Conservation (phyloP, 2,329 filamentous ascomycete genomes). For the Aspergillus sp. region DNA sequence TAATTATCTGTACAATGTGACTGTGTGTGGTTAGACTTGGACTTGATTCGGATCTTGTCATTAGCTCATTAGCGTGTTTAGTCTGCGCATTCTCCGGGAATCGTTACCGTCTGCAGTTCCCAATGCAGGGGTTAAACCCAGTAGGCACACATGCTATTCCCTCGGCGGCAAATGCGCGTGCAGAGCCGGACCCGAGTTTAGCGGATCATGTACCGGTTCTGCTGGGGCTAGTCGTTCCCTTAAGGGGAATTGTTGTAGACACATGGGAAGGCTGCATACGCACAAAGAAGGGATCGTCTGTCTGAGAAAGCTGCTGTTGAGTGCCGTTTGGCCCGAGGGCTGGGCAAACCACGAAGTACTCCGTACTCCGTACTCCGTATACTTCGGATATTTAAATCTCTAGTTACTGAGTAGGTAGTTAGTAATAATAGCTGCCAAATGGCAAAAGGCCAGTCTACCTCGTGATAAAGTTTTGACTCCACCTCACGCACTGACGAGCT, state of each 20-base stretch:
- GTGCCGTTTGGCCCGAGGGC: too few species aligned
- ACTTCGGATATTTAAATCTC: not conserved
- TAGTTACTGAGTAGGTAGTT: too few species aligned
- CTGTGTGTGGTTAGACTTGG: too few species aligned
- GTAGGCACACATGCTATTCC: too few species aligned
- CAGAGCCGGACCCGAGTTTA: too few species aligned
- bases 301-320: too few species aligned
- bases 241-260: not conserved
- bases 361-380: not conserved
- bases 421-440: too few species aligned
- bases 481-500: not conserved
- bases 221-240: not conserved
- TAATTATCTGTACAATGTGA: not conserved
- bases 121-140: too few species aligned
- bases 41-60: not conserved
- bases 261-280: not conserved
- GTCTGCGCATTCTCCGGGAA: too few species aligned
- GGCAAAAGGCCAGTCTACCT: not conserved
- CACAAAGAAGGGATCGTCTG: not conserved
- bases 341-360: too few species aligned
- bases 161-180: too few species aligned
- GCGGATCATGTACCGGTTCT: not conserved
- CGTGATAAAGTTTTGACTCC: not conserved
- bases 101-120: too few species aligned
- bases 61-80: not conserved